Evolutionary conservation across 176 grass and related monocot species (phyloP).

Genomic region (Oryza officinalis): DNA sequence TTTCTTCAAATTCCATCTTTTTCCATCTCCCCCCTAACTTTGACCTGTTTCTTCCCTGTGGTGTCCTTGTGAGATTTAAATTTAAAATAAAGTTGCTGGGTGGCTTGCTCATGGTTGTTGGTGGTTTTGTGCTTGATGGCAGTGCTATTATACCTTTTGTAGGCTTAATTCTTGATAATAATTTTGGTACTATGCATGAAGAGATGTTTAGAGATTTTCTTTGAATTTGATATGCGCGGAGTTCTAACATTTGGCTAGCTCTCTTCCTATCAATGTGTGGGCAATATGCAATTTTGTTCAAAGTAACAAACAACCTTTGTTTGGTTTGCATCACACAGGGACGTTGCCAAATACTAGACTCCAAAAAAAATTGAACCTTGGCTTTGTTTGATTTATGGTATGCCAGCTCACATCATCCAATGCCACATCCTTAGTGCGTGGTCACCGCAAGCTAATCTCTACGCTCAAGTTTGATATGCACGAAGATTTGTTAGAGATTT

Average conservation of each 20-base stretch:
- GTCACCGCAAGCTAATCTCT: too few species aligned
- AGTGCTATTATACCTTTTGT: not conserved
- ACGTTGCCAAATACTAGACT: not conserved
- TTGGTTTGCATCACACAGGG: not conserved
- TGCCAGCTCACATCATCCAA: too few species aligned
- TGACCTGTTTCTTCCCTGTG: not conserved
- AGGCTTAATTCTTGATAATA: not conserved
- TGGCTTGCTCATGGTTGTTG: not conserved
- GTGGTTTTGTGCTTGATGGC: not conserved
- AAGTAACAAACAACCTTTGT: not conserved
- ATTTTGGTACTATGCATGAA: too few species aligned
- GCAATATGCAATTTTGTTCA: not conserved
- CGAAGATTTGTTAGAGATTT: not conserved
- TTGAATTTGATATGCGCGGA: not conserved
- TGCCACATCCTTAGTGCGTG: too few species aligned
- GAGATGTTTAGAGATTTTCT: too few species aligned
- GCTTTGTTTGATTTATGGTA: too few species aligned
- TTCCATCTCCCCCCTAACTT: not conserved
- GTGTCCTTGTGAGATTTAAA: not conserved
- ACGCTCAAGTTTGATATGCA: not conserved
- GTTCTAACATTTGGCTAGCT: not conserved
- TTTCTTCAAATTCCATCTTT: slow-evolving; percentile 1
- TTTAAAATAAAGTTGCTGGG: slow-evolving; percentile 31
- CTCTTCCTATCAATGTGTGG: not conserved
- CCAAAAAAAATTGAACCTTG: too few species aligned